Percentiles rank a stretch among this genome's conserved stretches.
These are phyloP conservation scores for Leccinum variicolor DNA, from an alignment of 768 basidiomycete genomes.

Conservation along the genomic window DNA sequence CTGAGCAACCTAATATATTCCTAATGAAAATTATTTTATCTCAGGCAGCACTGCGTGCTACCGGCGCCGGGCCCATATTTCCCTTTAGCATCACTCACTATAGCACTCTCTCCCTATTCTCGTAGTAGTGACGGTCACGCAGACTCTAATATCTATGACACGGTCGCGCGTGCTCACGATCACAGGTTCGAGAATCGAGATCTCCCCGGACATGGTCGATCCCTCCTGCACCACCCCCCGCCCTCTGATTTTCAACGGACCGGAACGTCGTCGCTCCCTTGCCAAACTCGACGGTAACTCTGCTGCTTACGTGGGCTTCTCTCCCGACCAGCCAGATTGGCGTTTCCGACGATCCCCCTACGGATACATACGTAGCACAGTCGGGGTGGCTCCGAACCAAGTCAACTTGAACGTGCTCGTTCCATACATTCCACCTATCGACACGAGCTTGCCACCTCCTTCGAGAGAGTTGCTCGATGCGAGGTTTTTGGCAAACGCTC, in stretches of 20 bases:
- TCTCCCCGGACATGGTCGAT: conserved; percentile 10
- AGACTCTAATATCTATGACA: conserved; percentile 17
- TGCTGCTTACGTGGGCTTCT: conserved; percentile 23
- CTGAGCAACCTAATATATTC: no score
- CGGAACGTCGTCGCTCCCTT: conserved; percentile 14
- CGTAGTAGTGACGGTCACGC: not conserved
- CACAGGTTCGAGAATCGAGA: conserved; percentile 12
- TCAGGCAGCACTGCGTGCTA: no score
- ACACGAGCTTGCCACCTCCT: conserved; percentile 14
- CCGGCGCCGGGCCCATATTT: no score
- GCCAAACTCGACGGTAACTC: conserved; percentile 11
- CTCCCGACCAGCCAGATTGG: conserved; percentile 19
- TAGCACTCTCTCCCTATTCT: no score
- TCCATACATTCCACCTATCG: conserved; percentile 22
- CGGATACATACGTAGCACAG: conserved; percentile 22
- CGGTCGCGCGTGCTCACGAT: conserved; percentile 28
- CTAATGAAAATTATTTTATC: no score
- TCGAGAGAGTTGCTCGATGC: conserved; percentile 18
- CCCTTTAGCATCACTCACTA: no score
- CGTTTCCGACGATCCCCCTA: conserved; percentile 23
- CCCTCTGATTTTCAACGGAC: conserved; percentile 11
- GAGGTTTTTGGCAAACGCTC: conserved; percentile 12
- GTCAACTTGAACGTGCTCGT: conserved; percentile 27
- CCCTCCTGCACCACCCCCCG: conserved; percentile 8
- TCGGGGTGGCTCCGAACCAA: conserved; percentile 24